phyloP scores from a whole-genome alignment of 352 stramenopile genomes.

The Phytophthora crassamura region DNA sequence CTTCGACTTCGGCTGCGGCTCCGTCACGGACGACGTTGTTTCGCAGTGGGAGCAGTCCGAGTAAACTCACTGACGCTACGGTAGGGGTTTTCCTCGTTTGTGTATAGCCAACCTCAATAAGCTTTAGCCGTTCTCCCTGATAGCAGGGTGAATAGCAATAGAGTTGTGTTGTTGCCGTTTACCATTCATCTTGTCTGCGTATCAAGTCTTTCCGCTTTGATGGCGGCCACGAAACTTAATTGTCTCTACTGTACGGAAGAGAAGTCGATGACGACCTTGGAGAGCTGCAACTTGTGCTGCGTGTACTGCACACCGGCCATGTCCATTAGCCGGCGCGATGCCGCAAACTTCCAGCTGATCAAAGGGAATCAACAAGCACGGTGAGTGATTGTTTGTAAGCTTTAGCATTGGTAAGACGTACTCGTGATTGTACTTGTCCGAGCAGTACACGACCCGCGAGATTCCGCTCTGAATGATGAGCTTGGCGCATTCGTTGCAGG shows the following conservation, averaged over 20 bases:
- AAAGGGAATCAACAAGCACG: slow-evolving; percentile 12
- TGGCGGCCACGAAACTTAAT: slow-evolving; percentile 3
- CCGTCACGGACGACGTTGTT: slow-evolving; percentile 61
- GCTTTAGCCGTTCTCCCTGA: slow-evolving; percentile 13
- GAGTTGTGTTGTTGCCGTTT: slow-evolving; percentile 19
- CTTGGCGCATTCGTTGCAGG: slow-evolving; percentile 99
- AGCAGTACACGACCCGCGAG: slow-evolving; percentile 95
- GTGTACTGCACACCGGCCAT: slow-evolving; percentile 77
- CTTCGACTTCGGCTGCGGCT: slow-evolving; percentile 67
- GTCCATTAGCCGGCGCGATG: slow-evolving; percentile 88
- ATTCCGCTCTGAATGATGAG: slow-evolving; percentile 99
- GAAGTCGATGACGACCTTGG: slow-evolving; percentile 80
- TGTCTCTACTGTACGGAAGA: slow-evolving; percentile 40
- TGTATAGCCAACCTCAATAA: slow-evolving; percentile 17
- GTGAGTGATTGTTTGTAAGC: slow-evolving; percentile 11
- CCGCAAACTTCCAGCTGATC: slow-evolving; percentile 86
- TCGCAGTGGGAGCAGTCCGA: slow-evolving; percentile 57
- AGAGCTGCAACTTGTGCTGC: slow-evolving; percentile 65
- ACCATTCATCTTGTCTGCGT: background rate
- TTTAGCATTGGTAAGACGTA: slow-evolving; percentile 37
- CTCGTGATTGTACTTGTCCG: slow-evolving; percentile 95
- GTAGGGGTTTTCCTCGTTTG: no score
- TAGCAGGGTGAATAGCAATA: slow-evolving; percentile 27
- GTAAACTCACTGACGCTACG: no score
- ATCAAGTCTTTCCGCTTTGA: slow-evolving; percentile 13